A percentile compares a stretch with the other conserved stretches of the same genome.
phyloP scores from a whole-genome alignment of 2,329 filamentous ascomycete species.

The Huntiella moniliformis region DNA sequence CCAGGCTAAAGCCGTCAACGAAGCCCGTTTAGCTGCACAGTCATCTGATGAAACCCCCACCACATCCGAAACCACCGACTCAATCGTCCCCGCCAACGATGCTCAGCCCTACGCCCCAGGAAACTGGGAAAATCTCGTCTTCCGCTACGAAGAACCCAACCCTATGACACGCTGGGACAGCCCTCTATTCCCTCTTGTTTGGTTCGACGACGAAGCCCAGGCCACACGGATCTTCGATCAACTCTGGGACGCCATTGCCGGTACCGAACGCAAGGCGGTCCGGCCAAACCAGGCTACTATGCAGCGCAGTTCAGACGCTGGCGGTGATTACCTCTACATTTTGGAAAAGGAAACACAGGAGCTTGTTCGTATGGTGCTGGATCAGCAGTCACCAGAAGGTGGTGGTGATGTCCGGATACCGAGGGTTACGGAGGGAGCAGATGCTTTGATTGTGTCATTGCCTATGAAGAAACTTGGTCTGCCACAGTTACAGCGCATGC shows the following conservation, averaged over 20 bases:
- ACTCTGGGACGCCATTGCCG: conserved; percentile 59
- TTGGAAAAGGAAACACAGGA: conserved; percentile 64
- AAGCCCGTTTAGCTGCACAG: conserved; percentile 26
- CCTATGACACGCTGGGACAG: conserved; percentile 72
- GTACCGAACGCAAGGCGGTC: conserved; percentile 41
- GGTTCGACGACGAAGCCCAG: conserved; percentile 52
- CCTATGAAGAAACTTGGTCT: conserved; percentile 48
- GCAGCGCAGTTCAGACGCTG: conserved; percentile 38
- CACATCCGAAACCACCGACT: background rate
- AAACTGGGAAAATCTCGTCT: conserved; percentile 64
- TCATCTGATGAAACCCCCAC: background rate
- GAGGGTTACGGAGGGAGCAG: conserved; percentile 17
- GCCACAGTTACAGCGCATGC: conserved; percentile 57
- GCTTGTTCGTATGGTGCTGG: conserved; percentile 49
- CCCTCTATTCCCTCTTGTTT: conserved; percentile 60
- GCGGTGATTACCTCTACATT: conserved; percentile 60
- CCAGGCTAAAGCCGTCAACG: conserved; percentile 39
- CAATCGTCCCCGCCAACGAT: conserved; percentile 11
- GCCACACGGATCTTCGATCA: conserved; percentile 35
- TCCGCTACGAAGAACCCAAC: conserved; percentile 73
- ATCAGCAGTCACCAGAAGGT: conserved; percentile 52
- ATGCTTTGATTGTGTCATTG: conserved; percentile 42
- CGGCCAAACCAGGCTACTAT: conserved; percentile 61
- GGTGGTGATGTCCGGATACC: conserved; percentile 34
- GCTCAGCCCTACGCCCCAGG: conserved; percentile 30